These are phyloP conservation scores for Lentinula aciculospora DNA, from an alignment of 768 basidiomycete genomes.

Conservation along the genomic window DNA sequence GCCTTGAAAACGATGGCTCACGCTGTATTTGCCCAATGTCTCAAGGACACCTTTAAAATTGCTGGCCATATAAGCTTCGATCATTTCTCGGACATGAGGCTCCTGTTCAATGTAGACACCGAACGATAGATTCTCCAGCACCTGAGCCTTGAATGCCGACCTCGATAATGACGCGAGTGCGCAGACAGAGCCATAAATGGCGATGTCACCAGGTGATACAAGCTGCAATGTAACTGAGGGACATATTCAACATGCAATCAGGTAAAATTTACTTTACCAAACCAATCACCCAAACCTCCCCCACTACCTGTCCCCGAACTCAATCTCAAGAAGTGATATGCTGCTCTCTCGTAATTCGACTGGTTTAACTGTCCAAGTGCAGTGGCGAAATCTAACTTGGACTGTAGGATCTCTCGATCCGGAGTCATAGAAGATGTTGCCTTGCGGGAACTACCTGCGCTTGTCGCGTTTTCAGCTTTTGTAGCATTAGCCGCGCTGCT, in stretches of 20 bases:
- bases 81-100: constrained; percentile 79
- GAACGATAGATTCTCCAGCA: constrained; percentile 68
- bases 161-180: constrained; percentile 76
- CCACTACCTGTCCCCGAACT: constrained; percentile 48
- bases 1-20: constrained; percentile 21
- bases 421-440: constrained; percentile 33
- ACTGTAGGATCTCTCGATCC: constrained; percentile 64
- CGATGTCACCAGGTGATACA: constrained; percentile 77
- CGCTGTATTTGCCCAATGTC: constrained; percentile 67
- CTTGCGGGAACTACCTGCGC: constrained; percentile 14
- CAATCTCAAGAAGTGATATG: constrained; percentile 62
- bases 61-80: constrained; percentile 82
- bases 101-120: constrained; percentile 79
- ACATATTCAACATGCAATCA: background rate
- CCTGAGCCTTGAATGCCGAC: constrained; percentile 57
- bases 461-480: constrained; percentile 15
- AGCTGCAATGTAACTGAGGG: constrained; percentile 35
- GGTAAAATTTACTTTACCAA: constrained; percentile 47
- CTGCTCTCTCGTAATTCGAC: constrained; percentile 77
- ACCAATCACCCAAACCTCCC: constrained; percentile 62
- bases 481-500: constrained; percentile 25
- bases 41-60: constrained; percentile 82
- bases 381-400: constrained; percentile 77
- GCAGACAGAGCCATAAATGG: constrained; percentile 80
- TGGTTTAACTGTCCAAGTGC: constrained; percentile 73